phyloP scores from a whole-genome alignment of 2,329 filamentous ascomycete species.

The Ceratocystis cubensis region DNA sequence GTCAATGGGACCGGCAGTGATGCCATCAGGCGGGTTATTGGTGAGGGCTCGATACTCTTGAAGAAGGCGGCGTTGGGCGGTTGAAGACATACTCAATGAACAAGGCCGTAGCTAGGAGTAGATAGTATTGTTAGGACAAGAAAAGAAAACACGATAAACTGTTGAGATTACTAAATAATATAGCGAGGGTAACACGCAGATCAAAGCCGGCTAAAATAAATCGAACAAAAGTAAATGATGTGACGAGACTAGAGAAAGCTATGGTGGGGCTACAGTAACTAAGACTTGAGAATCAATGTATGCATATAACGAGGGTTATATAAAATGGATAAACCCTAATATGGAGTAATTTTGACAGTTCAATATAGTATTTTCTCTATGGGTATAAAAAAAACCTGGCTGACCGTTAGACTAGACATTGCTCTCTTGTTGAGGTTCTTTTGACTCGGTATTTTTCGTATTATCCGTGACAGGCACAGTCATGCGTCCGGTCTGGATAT shows the following conservation, averaged over 20 bases:
- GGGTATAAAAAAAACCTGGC: not conserved
- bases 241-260: not conserved
- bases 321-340: not conserved
- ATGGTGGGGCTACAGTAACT: conserved; percentile 7
- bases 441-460: not conserved
- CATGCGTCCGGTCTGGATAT: not conserved
- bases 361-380: not conserved
- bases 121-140: not conserved
- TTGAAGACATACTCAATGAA: conserved; percentile 41
- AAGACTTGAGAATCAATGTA: not conserved
- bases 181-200: not conserved
- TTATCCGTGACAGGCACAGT: not conserved
- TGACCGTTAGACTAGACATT: not conserved
- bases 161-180: not conserved
- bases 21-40: conserved; percentile 92
- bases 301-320: conserved; percentile 8
- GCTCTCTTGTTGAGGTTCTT: not conserved
- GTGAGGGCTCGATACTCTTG: conserved; percentile 92
- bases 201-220: not conserved
- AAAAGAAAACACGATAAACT: not conserved
- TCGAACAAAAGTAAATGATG: not conserved
- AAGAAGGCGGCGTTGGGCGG: conserved; percentile 68
- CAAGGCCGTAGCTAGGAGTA: not conserved
- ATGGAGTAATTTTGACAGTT: not conserved
- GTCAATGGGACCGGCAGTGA: conserved; percentile 81